Percentiles rank a stretch among this genome's conserved stretches.
Evolutionary conservation across 306 rosid genomes (phyloP).

Genomic region (Acacia melanoxylon): DNA sequence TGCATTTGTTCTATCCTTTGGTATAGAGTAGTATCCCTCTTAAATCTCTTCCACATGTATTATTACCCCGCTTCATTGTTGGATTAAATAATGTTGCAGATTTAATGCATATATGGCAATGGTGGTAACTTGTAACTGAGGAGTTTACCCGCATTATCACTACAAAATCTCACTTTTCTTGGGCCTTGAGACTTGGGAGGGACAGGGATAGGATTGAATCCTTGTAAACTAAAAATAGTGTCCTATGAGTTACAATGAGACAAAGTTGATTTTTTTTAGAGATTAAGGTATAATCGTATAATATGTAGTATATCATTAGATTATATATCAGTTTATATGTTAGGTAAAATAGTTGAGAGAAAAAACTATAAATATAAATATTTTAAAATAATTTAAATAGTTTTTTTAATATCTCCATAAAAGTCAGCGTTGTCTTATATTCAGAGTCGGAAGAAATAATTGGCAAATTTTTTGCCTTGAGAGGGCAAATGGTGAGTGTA

Average conservation of each 20-base stretch:
- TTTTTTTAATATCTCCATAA: too few relatives aligned
- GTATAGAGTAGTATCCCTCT: constrained; percentile 54
- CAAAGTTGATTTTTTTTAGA: too few relatives aligned
- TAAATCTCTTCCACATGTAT: constrained; percentile 41
- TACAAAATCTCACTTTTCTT: neutral
- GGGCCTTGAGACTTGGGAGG: neutral
- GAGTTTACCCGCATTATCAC: neutral
- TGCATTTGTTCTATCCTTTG: constrained; percentile 53
- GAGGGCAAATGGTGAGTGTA: neutral
- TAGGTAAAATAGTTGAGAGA: too few relatives aligned
- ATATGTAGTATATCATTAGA: too few relatives aligned
- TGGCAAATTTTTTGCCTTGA: neutral
- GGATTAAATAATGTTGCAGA: constrained; percentile 44
- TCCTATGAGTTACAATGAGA: too few relatives aligned
- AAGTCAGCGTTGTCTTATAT: too few relatives aligned
- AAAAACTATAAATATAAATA: too few relatives aligned
- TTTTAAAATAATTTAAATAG: too few relatives aligned
- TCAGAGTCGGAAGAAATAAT: rapidly evolving
- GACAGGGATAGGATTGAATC: neutral
- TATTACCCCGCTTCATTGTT: constrained; percentile 33
- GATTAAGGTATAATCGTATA: too few relatives aligned
- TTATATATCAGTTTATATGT: too few relatives aligned
- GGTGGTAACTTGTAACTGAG: neutral
- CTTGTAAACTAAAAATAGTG: too few relatives aligned
- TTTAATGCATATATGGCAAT: constrained; percentile 35